Percentiles rank a stretch among this genome's conserved stretches.
Conservation (phyloP, 192 early-diverging fungal species). For the Powellomyces hirtus region DNA sequence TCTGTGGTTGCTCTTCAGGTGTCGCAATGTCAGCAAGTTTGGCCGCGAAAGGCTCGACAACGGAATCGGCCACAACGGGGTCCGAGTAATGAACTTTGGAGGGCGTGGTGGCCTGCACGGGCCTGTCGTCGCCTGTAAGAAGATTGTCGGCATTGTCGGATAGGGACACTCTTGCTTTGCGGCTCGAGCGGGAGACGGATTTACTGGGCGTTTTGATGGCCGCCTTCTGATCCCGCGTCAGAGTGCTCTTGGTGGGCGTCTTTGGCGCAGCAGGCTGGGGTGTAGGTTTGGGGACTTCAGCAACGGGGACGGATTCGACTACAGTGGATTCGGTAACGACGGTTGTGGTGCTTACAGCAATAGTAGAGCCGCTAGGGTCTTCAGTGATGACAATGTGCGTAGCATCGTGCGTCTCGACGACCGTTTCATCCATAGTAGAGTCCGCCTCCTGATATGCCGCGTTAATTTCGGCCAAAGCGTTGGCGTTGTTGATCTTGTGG, state of each 20-base stretch:
- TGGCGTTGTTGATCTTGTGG: not conserved
- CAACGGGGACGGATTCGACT: not conserved
- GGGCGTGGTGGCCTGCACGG: no score
- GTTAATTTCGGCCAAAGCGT: no score
- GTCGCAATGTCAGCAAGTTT: no score
- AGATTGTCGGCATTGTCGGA: not conserved
- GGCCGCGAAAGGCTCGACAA: not conserved
- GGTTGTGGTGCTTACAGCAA: no score
- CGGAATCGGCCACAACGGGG: not conserved
- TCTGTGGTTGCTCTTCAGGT: not conserved
- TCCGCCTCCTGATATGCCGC: no score
- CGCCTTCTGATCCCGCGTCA: not conserved
- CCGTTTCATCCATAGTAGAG: no score
- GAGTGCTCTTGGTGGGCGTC: not conserved
- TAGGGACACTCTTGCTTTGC: not conserved
- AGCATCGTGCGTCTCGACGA: no score
- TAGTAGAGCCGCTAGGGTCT: no score
- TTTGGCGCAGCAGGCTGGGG: not conserved
- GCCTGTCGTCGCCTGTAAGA: no score
- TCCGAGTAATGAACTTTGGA: not conserved
- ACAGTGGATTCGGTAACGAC: no score
- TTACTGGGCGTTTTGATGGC: slow-evolving; percentile 5
- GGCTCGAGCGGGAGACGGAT: not conserved
- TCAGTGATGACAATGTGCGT: no score
- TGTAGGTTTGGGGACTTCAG: not conserved